phyloP scores from a whole-genome alignment of 257 asterid species.

The Thymus mandschuricus region DNA sequence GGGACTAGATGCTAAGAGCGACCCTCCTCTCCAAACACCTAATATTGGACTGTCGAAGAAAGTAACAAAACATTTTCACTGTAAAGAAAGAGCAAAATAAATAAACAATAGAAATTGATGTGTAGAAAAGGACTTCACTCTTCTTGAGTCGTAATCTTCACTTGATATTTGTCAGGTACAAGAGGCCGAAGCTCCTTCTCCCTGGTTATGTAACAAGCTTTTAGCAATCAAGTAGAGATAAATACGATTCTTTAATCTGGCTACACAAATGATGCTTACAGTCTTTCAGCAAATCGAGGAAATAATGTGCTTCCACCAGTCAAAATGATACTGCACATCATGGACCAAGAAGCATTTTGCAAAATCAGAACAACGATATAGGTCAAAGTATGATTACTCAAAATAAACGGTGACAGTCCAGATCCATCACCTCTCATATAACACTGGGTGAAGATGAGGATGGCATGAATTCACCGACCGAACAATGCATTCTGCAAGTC shows the following conservation, averaged over 20 bases:
- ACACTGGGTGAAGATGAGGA: slow-evolving; percentile 90
- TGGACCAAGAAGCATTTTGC: slow-evolving; percentile 24
- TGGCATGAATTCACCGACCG: slow-evolving; percentile 90
- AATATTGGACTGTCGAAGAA: slow-evolving; percentile 70
- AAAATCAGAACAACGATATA: slow-evolving; percentile 23
- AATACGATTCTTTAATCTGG: background rate
- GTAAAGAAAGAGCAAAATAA: background rate
- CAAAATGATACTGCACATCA: slow-evolving; percentile 71
- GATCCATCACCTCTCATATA: slow-evolving; percentile 75
- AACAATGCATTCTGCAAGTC: slow-evolving; percentile 91
- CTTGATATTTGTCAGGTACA: slow-evolving; percentile 78
- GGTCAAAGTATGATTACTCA: slow-evolving; percentile 26
- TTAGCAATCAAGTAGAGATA: background rate
- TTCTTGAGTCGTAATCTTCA: slow-evolving; percentile 83
- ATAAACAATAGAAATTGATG: background rate
- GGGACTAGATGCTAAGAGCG: slow-evolving; percentile 95
- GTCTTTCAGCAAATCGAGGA: slow-evolving; percentile 90
- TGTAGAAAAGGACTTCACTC: slow-evolving; percentile 58
- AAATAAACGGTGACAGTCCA: slow-evolving; percentile 7
- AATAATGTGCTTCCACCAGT: slow-evolving; percentile 95
- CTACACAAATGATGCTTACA: slow-evolving; percentile 57
- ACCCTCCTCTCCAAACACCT: slow-evolving; percentile 99
- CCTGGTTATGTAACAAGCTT: slow-evolving; percentile 46
- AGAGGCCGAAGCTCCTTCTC: slow-evolving; percentile 93
- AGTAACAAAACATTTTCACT: slow-evolving; percentile 16